These are phyloP conservation scores for Phytopythium helicoides DNA, from an alignment of 352 stramenopile species.

Conservation along the genomic window DNA sequence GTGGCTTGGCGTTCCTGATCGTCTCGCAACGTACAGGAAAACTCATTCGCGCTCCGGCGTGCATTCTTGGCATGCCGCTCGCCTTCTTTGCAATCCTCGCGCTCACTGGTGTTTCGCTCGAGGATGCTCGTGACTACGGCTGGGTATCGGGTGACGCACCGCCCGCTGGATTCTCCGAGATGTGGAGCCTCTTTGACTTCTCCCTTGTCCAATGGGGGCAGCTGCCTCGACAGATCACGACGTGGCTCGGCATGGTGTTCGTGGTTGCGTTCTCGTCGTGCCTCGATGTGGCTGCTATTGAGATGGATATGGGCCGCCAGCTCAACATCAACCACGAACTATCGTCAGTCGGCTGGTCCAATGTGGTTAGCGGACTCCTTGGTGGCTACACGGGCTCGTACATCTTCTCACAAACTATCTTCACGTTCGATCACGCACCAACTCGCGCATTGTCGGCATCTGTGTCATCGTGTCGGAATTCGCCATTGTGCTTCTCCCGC, in stretches of 20 bases:
- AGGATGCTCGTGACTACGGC: slow-evolving; percentile 88
- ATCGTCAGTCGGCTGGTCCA: slow-evolving; percentile 93
- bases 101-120: slow-evolving; percentile 73
- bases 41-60: slow-evolving; percentile 66
- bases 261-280: slow-evolving; percentile 97
- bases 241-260: slow-evolving; percentile 95
- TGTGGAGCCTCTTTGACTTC: slow-evolving; percentile 92
- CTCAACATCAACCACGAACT: slow-evolving; percentile 96
- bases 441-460: slow-evolving; percentile 89
- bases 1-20: slow-evolving; percentile 80
- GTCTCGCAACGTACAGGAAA: slow-evolving; percentile 80
- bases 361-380: slow-evolving; percentile 93
- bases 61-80: slow-evolving; percentile 87
- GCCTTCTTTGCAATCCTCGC: slow-evolving; percentile 91
- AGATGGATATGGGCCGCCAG: slow-evolving; percentile 94
- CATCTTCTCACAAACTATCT: slow-evolving; percentile 99
- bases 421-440: slow-evolving; percentile 93
- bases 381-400: slow-evolving; percentile 98
- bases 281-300: slow-evolving; percentile 96
- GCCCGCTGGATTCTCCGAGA: slow-evolving; percentile 55
- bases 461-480: slow-evolving; percentile 90
- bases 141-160: slow-evolving; percentile 87
- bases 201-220: slow-evolving; percentile 87
- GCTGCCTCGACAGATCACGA: slow-evolving; percentile 89
- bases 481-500: slow-evolving; percentile 84